Conservation (phyloP, 2,329 filamentous ascomycete genomes). For the Diplodia mutila region DNA sequence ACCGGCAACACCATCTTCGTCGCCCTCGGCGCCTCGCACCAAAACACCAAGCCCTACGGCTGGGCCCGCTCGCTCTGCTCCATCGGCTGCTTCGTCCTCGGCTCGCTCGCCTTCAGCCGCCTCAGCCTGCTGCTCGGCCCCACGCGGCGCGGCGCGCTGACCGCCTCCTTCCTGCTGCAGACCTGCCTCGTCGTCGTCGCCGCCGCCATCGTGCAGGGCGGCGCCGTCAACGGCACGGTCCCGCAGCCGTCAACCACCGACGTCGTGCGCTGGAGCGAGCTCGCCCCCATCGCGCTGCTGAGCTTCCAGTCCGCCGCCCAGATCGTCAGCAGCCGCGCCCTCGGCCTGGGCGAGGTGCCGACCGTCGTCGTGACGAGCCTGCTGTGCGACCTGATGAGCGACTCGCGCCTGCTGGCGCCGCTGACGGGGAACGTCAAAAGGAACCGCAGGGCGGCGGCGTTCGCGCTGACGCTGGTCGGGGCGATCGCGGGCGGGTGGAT, state of each 20-base stretch:
- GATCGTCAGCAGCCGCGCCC: conserved; percentile 71
- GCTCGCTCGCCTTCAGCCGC: conserved; percentile 71
- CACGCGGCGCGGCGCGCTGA: conserved; percentile 67
- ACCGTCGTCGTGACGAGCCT: conserved; percentile 81
- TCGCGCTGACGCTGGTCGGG: conserved; percentile 57
- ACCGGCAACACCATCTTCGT: conserved; percentile 83
- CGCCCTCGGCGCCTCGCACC: conserved; percentile 70
- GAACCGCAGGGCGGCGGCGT: conserved; percentile 56
- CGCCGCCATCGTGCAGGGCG: conserved; percentile 49
- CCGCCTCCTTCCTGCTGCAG: conserved; percentile 48
- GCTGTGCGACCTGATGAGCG: conserved; percentile 79
- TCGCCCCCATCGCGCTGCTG: conserved; percentile 69
- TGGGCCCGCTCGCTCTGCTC: conserved; percentile 76
- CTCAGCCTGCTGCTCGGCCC: conserved; percentile 68
- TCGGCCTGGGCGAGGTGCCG: conserved; percentile 72
- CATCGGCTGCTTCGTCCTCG: conserved; percentile 70
- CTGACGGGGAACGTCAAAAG: conserved; percentile 54
- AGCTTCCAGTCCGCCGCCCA: conserved; percentile 80
- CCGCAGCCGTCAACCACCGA: conserved; percentile 30
- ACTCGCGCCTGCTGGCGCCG: conserved; percentile 55
- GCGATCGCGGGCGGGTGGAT: conserved; percentile 60
- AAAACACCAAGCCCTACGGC: conserved; percentile 56
- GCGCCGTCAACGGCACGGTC: conserved; percentile 59
- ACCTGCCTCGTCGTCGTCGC: conserved; percentile 46
- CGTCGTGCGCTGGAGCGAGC: conserved; percentile 60